Percentiles rank a stretch among this genome's conserved stretches.
These are phyloP conservation scores for Geranium brycei DNA, from an alignment of 345 rosid genomes.

Conservation along the genomic window DNA sequence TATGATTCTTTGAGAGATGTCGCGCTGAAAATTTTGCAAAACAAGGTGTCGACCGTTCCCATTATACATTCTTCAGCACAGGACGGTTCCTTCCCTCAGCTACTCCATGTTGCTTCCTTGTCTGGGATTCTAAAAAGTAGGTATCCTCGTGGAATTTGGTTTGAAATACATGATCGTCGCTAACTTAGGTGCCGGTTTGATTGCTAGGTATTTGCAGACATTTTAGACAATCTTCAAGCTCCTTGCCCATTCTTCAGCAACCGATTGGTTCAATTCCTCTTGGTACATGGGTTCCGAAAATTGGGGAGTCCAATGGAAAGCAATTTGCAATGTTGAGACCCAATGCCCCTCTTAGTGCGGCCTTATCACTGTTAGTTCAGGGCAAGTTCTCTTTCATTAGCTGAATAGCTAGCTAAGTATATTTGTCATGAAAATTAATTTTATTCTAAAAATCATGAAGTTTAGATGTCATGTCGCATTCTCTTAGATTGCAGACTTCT, in stretches of 20 bases:
- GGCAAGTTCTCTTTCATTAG: constrained; percentile 23
- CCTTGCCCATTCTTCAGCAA: constrained; percentile 82
- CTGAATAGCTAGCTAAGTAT: neutral
- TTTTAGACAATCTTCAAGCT: constrained; percentile 72
- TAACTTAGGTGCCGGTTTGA: constrained; percentile 11
- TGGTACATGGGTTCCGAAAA: constrained; percentile 90
- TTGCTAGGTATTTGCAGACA: constrained; percentile 86
- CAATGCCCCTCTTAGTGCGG: constrained; percentile 60
- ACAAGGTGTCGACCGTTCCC: constrained; percentile 68
- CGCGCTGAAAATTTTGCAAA: constrained; percentile 66
- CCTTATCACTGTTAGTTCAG: constrained; percentile 57
- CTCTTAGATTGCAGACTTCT: neutral
- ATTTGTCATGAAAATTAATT: neutral
- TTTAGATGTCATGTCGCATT: neutral
- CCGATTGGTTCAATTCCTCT: constrained; percentile 65
- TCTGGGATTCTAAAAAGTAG: constrained; percentile 86
- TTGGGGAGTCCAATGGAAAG: constrained; percentile 60
- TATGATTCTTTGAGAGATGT: constrained; percentile 74
- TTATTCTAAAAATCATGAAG: too few species aligned
- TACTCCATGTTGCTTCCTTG: constrained; percentile 85
- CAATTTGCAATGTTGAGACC: constrained; percentile 59
- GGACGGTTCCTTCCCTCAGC: constrained; percentile 64
- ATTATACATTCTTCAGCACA: constrained; percentile 40
- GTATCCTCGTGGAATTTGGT: constrained; percentile 12
- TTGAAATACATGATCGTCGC: constrained; percentile 9